Conservation (phyloP, 345 rosid genomes). For the Acer saccharum region DNA sequence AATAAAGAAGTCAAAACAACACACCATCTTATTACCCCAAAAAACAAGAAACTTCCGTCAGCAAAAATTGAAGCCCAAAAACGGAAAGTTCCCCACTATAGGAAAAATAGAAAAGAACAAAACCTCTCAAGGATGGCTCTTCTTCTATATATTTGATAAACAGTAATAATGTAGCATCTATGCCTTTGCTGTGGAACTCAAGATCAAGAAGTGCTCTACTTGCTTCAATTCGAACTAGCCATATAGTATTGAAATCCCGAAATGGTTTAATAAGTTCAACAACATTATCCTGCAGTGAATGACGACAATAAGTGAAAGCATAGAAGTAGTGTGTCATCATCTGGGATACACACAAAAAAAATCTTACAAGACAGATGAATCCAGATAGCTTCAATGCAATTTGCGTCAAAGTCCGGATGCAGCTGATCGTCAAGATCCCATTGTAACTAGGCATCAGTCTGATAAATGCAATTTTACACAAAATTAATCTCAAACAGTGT, state of each 20-base stretch:
- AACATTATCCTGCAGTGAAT: slow-evolving; percentile 68
- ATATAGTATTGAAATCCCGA: slow-evolving; percentile 51
- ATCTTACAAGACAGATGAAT: slow-evolving; percentile 71
- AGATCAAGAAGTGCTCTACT: slow-evolving; percentile 90
- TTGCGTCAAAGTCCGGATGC: slow-evolving; percentile 85
- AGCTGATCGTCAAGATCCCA: slow-evolving; percentile 88
- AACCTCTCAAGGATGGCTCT: slow-evolving; percentile 91
- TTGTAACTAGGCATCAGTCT: slow-evolving; percentile 98
- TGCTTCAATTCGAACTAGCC: slow-evolving; percentile 89
- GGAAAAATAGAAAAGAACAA: slow-evolving; percentile 20
- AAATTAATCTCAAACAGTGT: slow-evolving; percentile 7
- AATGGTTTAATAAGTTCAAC: slow-evolving; percentile 76
- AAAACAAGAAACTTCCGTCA: neutral
- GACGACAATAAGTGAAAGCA: slow-evolving; percentile 15
- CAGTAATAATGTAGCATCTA: slow-evolving; percentile 68
- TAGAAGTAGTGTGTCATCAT: slow-evolving; percentile 16
- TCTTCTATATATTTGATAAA: slow-evolving; percentile 71
- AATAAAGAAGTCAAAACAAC: neutral
- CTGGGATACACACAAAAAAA: slow-evolving; percentile 3
- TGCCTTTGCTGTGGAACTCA: slow-evolving; percentile 82
- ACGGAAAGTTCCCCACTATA: neutral
- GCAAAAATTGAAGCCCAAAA: neutral
- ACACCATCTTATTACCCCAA: slow-evolving; percentile 1
- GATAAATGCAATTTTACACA: slow-evolving; percentile 21
- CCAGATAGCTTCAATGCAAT: slow-evolving; percentile 84